phyloP scores from a whole-genome alignment of 1,284 basidiomycete genomes.

The Marasmius oreades region DNA sequence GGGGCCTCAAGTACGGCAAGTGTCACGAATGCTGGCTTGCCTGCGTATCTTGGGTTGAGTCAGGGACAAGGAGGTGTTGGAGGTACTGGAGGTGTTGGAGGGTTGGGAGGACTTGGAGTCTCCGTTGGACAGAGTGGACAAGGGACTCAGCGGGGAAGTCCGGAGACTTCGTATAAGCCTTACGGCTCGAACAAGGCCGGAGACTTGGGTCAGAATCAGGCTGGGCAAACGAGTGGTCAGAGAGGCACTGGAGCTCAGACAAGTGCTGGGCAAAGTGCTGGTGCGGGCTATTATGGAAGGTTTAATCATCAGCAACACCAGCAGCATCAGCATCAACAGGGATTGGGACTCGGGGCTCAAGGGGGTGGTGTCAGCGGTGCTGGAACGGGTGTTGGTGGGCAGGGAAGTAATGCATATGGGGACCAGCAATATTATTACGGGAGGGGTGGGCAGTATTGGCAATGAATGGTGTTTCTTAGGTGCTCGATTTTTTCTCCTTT shows the following conservation, averaged over 20 bases:
- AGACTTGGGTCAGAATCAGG: neutral
- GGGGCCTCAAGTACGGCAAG: neutral
- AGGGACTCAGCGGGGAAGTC: neutral
- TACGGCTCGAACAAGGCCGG: neutral
- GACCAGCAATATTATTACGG: neutral
- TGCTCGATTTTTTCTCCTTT: neutral
- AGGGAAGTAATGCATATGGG: neutral
- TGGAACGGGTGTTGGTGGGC: neutral
- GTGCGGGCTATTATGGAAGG: neutral
- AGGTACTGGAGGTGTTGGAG: neutral
- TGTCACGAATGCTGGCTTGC: neutral
- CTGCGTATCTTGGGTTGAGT: neutral
- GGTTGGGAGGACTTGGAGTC: too few species aligned
- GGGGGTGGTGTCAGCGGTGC: neutral
- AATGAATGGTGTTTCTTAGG: neutral
- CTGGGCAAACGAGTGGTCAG: neutral
- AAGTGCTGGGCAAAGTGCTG: neutral
- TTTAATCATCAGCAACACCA: neutral
- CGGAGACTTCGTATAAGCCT: neutral
- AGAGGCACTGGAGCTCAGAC: neutral
- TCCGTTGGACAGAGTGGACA: too few species aligned
- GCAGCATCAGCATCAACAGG: neutral
- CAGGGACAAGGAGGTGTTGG: neutral
- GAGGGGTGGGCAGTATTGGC: neutral
- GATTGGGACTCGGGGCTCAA: neutral